Base-by-base conservation (phyloP, 2,329 filamentous ascomycete genomes). In the Rutstroemia sp. region DNA sequence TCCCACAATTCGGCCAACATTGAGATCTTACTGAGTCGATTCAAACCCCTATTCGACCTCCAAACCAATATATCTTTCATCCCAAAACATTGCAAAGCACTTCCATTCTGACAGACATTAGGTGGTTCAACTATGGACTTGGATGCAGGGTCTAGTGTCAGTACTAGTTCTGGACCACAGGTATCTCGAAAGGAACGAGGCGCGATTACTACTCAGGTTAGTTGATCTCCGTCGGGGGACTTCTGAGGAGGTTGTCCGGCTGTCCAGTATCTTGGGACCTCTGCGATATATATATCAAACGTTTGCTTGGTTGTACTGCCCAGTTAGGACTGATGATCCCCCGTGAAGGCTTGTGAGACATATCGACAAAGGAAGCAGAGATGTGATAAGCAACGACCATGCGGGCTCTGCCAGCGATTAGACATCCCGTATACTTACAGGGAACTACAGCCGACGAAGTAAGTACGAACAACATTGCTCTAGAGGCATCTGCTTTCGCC, bases 331-430 rank as follows among this genome's bases (percentile, higher is more conserved):
- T 59, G 38, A 59, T 46, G 18, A 55, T 50, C 42, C 4, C n/a
- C 52, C n/a, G 54, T 54, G 14, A 65, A 77, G 73, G 80, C 81
- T 19, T 84, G 80, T 70, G 79, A 83, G 63, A 81, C 75, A 27
- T 84, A 81, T 67, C 76, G 80, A 49, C 71, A 68, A 51, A 79
- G 82, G 62, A 86, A 86, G 69, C 81, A 83, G 62, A 82, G 79
- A 72, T 86, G 83, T 69, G 81, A 85, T 67, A 82, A 86, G 67
- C 73, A 77, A 64, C 73, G 81, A 55, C 82, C 82, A 18, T 86
- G 82, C 66, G 73, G 78, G 56, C 77, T 79, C 16, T 86, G 82
- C 67, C 72, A 76, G 58, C 76, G 77, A 59, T 77, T 82, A 64
- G 76, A 78, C 63, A 74, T 82, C 59, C 77, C 79, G 41, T 86